Base-by-base conservation (phyloP, 345 rosid genomes). In the Combretum micranthum region DNA sequence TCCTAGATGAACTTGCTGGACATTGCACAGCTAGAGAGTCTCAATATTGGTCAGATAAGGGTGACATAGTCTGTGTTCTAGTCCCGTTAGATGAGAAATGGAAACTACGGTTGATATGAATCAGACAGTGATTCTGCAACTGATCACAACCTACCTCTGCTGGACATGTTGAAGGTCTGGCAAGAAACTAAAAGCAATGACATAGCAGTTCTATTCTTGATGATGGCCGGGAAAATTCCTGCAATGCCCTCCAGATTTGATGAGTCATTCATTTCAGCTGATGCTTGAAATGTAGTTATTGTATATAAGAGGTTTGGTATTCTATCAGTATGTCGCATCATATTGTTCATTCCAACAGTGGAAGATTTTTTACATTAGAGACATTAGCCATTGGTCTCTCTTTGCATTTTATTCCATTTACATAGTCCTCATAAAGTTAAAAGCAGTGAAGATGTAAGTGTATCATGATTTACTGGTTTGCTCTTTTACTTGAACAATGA, bases 1-100 rank as follows among this genome's bases (percentile, higher is more conserved):
- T 47, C 39, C 54, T 79, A 18, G 79, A 72, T 11, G 84, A 76
- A 47, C 62, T 76, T 17, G 84, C 84, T 8, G 77, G 84, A 49
- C 75, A 75, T 47, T 79, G 84, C 79, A 71, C 84, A 2, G 70
- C 73, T 3, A 65, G 81, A 48, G 84, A 76, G 25, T 81, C 78
- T 42, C 57, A 56, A 59, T 79, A 76, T 23, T 65, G 80, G 14
- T 80, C 84, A 7, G 81, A 79, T 57, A 79, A 76, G 84, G 64
- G 76, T 20, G 73, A 79, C 10, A 81, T 50, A 19, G 84, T 76
- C 52, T 76, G 63, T 15, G 60, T 70, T 20, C 65, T 79, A 45
- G 54, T 65, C n/a, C 78, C 70, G 0, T 67, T 76, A 7, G 78
- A 76, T 12, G 73, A 76, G 75, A 71, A 65, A 46, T 79, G 81